A percentile compares a stretch with the other conserved stretches of the same genome.
Evolutionary conservation across 306 rosid species (phyloP).

Genomic region (Ormosia semicastrata): DNA sequence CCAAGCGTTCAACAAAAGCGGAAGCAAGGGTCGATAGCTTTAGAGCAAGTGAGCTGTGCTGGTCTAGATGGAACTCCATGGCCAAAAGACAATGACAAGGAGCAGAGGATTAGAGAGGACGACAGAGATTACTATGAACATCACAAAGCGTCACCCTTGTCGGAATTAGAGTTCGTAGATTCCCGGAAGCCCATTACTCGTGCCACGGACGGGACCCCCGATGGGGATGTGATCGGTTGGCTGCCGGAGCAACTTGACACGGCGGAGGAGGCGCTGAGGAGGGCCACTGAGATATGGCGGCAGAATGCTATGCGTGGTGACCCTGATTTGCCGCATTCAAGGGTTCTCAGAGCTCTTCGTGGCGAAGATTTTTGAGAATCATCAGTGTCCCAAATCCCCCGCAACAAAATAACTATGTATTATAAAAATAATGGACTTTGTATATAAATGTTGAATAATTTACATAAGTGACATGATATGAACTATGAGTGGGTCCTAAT

Average conservation of each 20-base stretch:
- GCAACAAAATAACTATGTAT: no score
- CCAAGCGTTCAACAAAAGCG: constrained; percentile 56
- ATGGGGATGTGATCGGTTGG: constrained; percentile 53
- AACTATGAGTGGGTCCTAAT: no score
- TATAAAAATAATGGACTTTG: no score
- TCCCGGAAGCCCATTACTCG: constrained; percentile 58
- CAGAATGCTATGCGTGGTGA: constrained; percentile 66
- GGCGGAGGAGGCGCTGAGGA: constrained; percentile 69
- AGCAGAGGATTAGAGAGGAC: constrained; percentile 19
- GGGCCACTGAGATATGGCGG: constrained; percentile 65
- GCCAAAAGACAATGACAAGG: constrained; percentile 31
- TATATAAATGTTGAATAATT: no score
- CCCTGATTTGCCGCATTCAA: constrained; percentile 68
- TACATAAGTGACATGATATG: no score
- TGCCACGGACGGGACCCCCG: constrained; percentile 46
- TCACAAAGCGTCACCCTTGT: constrained; percentile 79
- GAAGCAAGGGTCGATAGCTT: neutral
- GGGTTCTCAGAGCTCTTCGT: constrained; percentile 65
- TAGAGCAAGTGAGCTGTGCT: constrained; percentile 51
- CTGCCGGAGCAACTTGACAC: constrained; percentile 79
- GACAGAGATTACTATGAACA: constrained; percentile 45
- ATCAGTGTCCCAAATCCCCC: neutral
- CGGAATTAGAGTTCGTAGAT: constrained; percentile 63
- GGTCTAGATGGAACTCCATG: constrained; percentile 66
- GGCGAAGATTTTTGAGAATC: constrained; percentile 53